Evolutionary conservation across 2,329 filamentous ascomycete genomes (phyloP).

Genomic region (Aspergillus sp.): DNA sequence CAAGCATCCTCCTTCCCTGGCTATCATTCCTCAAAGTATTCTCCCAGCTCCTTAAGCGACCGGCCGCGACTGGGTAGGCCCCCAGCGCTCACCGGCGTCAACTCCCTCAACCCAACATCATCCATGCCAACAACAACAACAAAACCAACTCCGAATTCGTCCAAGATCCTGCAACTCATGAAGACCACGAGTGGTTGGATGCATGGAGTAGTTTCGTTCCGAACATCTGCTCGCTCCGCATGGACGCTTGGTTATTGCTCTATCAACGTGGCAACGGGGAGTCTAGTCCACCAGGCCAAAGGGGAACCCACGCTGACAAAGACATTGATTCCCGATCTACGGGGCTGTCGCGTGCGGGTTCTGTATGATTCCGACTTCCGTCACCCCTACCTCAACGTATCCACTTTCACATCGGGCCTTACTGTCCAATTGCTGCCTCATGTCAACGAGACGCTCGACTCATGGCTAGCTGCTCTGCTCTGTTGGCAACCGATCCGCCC

Average conservation of each 20-base stretch:
- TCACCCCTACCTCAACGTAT: slow-evolving; percentile 41
- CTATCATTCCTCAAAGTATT: slow-evolving; percentile 31
- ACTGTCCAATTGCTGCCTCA: slow-evolving; percentile 42
- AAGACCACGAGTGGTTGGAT: slow-evolving; percentile 46
- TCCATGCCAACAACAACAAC: slow-evolving; percentile 31
- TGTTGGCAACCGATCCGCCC: slow-evolving; percentile 46
- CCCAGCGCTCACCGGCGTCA: slow-evolving; percentile 7
- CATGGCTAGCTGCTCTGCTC: slow-evolving; percentile 44
- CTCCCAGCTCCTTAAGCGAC: slow-evolving; percentile 30
- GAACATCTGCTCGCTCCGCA: slow-evolving; percentile 32
- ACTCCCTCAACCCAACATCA: background rate
- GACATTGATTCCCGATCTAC: slow-evolving; percentile 42
- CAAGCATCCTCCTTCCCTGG: slow-evolving; percentile 35
- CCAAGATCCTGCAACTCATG: slow-evolving; percentile 44
- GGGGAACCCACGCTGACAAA: slow-evolving; percentile 42
- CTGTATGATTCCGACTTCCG: slow-evolving; percentile 40
- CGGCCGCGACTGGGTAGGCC: slow-evolving; percentile 20
- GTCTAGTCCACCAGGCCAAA: slow-evolving; percentile 44
- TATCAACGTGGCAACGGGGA: slow-evolving; percentile 44
- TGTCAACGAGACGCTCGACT: slow-evolving; percentile 45
- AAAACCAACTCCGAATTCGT: slow-evolving; percentile 37
- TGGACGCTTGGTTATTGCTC: slow-evolving; percentile 46
- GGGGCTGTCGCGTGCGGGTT: slow-evolving; percentile 43
- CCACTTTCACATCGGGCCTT: slow-evolving; percentile 40
- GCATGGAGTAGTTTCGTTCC: slow-evolving; percentile 46